These are phyloP conservation scores for Pelargonium fulgidum DNA, from an alignment of 441 rosid species.

Conservation along the genomic window DNA sequence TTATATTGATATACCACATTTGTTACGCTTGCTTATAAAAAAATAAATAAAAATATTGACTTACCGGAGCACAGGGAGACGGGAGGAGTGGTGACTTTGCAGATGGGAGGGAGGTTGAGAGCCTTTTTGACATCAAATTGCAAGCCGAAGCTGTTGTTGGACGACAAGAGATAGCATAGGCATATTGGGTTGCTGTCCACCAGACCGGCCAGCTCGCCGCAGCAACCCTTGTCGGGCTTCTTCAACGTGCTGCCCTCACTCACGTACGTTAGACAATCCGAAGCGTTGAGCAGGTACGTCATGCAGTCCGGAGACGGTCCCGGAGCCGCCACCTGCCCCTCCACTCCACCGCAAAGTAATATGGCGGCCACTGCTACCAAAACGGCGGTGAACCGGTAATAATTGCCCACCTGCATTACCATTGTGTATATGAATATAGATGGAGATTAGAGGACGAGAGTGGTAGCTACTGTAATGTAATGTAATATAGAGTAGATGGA, in stretches of 20 bases:
- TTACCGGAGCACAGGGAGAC: not conserved
- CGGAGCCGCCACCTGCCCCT: too few species aligned
- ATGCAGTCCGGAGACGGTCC: not conserved
- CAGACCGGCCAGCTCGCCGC: not conserved
- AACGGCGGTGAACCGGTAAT: too few species aligned
- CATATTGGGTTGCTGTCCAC: not conserved
- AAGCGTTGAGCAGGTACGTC: not conserved
- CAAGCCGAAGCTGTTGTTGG: not conserved
- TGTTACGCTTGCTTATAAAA: too few species aligned
- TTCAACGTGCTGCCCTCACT: not conserved
- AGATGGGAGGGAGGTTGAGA: not conserved
- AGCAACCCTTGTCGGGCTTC: not conserved
- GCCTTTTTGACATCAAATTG: not conserved
- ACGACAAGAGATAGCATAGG: not conserved
- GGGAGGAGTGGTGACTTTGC: not conserved
- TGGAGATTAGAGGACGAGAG: too few species aligned
- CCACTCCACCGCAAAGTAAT: too few species aligned
- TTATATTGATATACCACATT: too few species aligned
- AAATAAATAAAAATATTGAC: too few species aligned
- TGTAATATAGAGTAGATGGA: too few species aligned
- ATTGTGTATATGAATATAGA: too few species aligned
- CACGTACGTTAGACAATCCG: not conserved
- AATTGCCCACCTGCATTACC: too few species aligned
- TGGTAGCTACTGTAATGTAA: too few species aligned
- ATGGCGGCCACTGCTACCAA: too few species aligned